phyloP scores from a whole-genome alignment of 2,329 filamentous ascomycete species.

The Penicillium sp. region DNA sequence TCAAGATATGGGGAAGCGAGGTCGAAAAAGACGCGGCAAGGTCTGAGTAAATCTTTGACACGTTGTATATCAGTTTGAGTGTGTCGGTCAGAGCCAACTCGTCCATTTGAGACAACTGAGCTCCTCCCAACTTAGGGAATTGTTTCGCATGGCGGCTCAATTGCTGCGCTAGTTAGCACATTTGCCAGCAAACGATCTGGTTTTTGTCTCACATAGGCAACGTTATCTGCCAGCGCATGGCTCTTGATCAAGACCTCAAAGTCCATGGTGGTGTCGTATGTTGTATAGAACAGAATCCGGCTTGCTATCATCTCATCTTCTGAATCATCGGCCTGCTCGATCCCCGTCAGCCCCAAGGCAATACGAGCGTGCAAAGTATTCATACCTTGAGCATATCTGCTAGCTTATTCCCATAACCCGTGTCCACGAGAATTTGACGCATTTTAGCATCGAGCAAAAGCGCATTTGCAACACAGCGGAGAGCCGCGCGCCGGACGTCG shows the following conservation, averaged over 20 bases:
- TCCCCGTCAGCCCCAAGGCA: conserved; percentile 3
- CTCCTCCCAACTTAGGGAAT: conserved; percentile 48
- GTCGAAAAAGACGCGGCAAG: conserved; percentile 64
- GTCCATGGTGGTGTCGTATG: conserved; percentile 72
- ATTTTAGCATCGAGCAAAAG: conserved; percentile 69
- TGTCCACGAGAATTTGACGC: conserved; percentile 71
- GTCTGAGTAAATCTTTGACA: conserved; percentile 72
- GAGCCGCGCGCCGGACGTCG: conserved; percentile 70
- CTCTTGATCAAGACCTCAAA: conserved; percentile 67
- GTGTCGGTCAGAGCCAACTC: conserved; percentile 82
- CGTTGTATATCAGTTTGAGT: conserved; percentile 85
- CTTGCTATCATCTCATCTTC: conserved; percentile 86
- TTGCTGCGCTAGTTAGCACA: conserved; percentile 50
- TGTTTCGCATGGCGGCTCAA: conserved; percentile 68
- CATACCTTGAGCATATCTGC: conserved; percentile 68
- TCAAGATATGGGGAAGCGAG: conserved; percentile 69
- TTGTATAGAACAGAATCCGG: conserved; percentile 78
- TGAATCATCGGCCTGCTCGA: conserved; percentile 61
- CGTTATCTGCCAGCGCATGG: conserved; percentile 66
- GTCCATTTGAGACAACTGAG: conserved; percentile 54
- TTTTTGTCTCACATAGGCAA: conserved; percentile 54
- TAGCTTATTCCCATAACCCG: conserved; percentile 67
- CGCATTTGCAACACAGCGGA: conserved; percentile 84
- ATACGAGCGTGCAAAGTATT: not conserved
- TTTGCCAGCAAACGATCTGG: too few relatives aligned